Base-by-base conservation (phyloP, 2,329 filamentous ascomycete species). In the Colletotrichum lentis region DNA sequence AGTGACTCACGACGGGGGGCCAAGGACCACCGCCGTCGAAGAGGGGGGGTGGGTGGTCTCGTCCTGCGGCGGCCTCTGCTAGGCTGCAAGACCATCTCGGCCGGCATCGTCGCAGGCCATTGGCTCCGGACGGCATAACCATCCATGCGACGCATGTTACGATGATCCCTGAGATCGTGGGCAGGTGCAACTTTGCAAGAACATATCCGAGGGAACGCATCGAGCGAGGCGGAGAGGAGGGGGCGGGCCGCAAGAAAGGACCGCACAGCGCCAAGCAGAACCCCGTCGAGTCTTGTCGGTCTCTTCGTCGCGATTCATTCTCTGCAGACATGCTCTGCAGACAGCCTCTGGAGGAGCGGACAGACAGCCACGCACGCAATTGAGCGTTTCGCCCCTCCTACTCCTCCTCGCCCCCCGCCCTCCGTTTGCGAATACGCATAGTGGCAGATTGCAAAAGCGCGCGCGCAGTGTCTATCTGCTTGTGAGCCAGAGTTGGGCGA, bases 1-100 rank as follows among this genome's bases (percentile, higher is more conserved):
- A 27, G 56, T 69, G 67, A 69, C 67, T 69, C 67, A 67, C 67
- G 67, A 62, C 56, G 52, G 37, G 24, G 56, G 37, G 47, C 52
- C 56, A 62, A 53, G 62, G 56, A 65, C 66, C 50, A 62, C 57
- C 39, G 35, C 39, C 66, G 41, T 59, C 53, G 27, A 37, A 43
- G 54, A 46, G 31, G 8, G 27, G 27, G 31, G 27, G 27, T 31
- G 27, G 31, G 8, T 35, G 31, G 31, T 35, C 31, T 35, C 27
- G 64, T 52, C 44, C 63, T 53, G 52, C 52, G 53, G 63, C 37
- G 64, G 53, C 64, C 27, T 52, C 22, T 44, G 27, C 54, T 44
- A 63, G 60, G 64, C 64, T 64, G 54, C 55, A 60, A 50, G 55
- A 39, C 49, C 50, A 68, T 65, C 62, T 54, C 54, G 35, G 12